phyloP scores from a whole-genome alignment of 225 moss, liverwort and hornwort species.

The Lunularia cruciata region DNA sequence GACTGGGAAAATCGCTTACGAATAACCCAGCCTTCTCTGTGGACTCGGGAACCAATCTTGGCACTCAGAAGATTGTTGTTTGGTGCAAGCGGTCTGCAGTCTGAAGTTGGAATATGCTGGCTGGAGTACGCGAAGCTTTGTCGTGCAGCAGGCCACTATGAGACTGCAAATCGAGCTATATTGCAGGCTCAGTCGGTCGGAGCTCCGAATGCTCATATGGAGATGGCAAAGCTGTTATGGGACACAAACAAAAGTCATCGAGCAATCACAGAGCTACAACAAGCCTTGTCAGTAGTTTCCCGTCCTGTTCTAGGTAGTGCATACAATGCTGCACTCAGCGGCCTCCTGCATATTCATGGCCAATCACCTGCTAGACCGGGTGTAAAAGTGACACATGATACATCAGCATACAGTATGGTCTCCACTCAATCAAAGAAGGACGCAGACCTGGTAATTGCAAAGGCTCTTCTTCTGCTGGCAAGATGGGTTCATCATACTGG shows the following conservation, averaged over 20 bases:
- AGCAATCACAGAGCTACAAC: slow-evolving; percentile 92
- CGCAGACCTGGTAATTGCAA: slow-evolving; percentile 82
- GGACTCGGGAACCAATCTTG: slow-evolving; percentile 92
- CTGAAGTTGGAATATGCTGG: slow-evolving; percentile 98
- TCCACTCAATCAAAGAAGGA: slow-evolving; percentile 73
- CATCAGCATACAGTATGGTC: slow-evolving; percentile 39
- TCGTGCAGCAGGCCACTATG: slow-evolving; percentile 93
- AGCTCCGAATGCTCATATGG: slow-evolving; percentile 95
- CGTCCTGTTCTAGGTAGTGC: slow-evolving; percentile 73
- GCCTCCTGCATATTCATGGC: slow-evolving; percentile 77
- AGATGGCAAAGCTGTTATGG: slow-evolving; percentile 99
- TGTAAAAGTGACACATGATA: slow-evolving; percentile 27
- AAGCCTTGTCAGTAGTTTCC: slow-evolving; percentile 71
- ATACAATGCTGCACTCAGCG: slow-evolving; percentile 76
- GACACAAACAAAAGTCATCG: slow-evolving; percentile 94
- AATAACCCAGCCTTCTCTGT: slow-evolving; percentile 91
- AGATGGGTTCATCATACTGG: slow-evolving; percentile 99
- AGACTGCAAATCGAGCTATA: slow-evolving; percentile 94
- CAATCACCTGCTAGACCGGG: slow-evolving; percentile 50
- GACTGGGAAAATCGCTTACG: slow-evolving; percentile 97
- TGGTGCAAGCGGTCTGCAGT: slow-evolving; percentile 63
- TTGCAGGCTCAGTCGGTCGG: slow-evolving; percentile 89
- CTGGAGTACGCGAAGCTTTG: slow-evolving; percentile 98
- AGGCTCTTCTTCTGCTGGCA: slow-evolving; percentile 82
- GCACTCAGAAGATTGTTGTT: slow-evolving; percentile 88